Conservation (phyloP, 805 yeast genomes). For the Dipodascus albidus region DNA sequence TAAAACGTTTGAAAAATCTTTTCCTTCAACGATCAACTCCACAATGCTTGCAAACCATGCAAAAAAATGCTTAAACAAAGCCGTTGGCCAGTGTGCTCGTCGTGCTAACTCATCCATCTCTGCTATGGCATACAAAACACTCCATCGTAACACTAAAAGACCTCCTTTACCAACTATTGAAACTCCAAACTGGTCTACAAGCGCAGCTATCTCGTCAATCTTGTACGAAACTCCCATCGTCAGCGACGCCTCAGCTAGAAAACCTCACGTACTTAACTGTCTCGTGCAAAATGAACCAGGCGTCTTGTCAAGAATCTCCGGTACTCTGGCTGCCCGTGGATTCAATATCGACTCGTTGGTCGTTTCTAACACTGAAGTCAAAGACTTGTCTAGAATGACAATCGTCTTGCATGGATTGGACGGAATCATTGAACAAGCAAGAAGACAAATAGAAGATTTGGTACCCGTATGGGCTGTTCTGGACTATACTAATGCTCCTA, state of each 20-base stretch:
- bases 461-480: conserved; percentile 98
- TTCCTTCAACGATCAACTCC: neutral
- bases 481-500: conserved; percentile 84
- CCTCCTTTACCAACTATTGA: conserved; percentile 91
- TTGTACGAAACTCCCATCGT: conserved; percentile 78
- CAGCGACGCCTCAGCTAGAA: conserved; percentile 41
- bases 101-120: conserved; percentile 49
- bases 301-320: conserved; percentile 85
- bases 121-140: conserved; percentile 86
- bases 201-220: conserved; percentile 91
- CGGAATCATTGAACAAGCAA: conserved; percentile 93
- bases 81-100: neutral
- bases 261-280: conserved; percentile 89
- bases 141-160: conserved; percentile 74
- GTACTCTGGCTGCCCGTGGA: conserved; percentile 95
- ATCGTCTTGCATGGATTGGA: conserved; percentile 90
- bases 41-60: neutral
- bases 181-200: conserved; percentile 92
- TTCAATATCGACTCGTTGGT: conserved; percentile 96
- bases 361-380: conserved; percentile 92
- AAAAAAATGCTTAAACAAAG: neutral
- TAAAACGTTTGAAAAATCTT: neutral
- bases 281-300: conserved; percentile 98
- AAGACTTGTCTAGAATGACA: conserved; percentile 93
- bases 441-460: conserved; percentile 94